phyloP scores from a whole-genome alignment of 768 basidiomycete genomes.

The Collybia mongolica region DNA sequence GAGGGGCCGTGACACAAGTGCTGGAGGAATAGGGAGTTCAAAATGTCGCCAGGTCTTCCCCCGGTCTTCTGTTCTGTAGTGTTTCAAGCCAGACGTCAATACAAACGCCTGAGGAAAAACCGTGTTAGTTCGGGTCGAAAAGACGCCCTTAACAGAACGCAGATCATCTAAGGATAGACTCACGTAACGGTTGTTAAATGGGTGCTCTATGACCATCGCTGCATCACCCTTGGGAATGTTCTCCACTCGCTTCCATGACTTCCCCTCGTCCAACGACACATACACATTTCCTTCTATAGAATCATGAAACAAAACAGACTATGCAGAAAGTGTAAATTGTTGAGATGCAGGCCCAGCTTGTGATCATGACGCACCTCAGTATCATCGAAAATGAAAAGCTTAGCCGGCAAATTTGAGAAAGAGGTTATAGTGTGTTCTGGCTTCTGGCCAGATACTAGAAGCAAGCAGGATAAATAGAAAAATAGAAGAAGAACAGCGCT shows the following conservation, averaged over 20 bases:
- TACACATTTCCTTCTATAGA: constrained; percentile 62
- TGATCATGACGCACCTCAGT: constrained; percentile 59
- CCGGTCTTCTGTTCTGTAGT: constrained; percentile 87
- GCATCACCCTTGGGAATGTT: constrained; percentile 59
- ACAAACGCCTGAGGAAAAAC: constrained; percentile 72
- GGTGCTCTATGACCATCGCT: constrained; percentile 80
- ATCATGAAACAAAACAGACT: constrained; percentile 82
- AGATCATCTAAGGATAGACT: constrained; percentile 16
- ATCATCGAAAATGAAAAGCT: constrained; percentile 92
- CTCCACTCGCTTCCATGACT: constrained; percentile 50
- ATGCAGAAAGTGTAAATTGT: constrained; percentile 8
- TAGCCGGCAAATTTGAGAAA: constrained; percentile 73
- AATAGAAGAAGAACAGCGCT: constrained; percentile 16
- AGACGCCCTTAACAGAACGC: not conserved
- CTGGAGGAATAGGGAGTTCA: constrained; percentile 59
- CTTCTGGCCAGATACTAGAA: constrained; percentile 31
- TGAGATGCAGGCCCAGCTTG: not conserved
- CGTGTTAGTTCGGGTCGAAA: not conserved
- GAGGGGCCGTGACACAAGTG: constrained; percentile 61
- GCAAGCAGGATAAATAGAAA: constrained; percentile 13
- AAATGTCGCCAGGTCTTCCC: constrained; percentile 89
- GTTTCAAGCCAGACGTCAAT: constrained; percentile 67
- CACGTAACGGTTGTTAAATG: constrained; percentile 77
- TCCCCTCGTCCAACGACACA: constrained; percentile 88
- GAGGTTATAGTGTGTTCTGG: constrained; percentile 48